phyloP scores from a whole-genome alignment of 2,329 filamentous ascomycete species.

The Stemphylium beticola region DNA sequence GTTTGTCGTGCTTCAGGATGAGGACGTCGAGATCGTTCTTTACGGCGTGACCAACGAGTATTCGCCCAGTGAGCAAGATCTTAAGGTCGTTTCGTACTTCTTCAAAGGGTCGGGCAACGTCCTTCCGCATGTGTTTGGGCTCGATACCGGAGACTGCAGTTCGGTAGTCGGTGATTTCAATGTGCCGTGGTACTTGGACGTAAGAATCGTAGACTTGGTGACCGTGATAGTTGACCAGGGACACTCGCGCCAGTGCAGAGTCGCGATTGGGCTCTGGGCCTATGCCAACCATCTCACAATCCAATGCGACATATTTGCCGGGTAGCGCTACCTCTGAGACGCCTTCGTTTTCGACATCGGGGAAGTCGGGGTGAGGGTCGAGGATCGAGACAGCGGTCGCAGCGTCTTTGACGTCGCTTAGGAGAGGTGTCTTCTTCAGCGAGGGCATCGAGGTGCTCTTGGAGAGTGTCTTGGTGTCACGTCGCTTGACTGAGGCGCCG shows the following conservation, averaged over 20 bases:
- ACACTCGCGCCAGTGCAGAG: conserved; percentile 83
- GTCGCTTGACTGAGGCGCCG: conserved; percentile 42
- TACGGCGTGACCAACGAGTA: conserved; percentile 84
- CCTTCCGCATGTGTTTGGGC: conserved; percentile 70
- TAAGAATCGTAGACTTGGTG: conserved; percentile 93
- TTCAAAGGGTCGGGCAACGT: conserved; percentile 63
- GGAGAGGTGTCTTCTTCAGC: conserved; percentile 55
- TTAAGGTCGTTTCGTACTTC: conserved; percentile 77
- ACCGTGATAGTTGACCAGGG: conserved; percentile 91
- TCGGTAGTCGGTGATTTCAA: conserved; percentile 86
- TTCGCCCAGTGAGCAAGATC: conserved; percentile 69
- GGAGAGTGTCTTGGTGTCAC: conserved; percentile 53
- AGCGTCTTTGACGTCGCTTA: conserved; percentile 59
- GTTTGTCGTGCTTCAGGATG: conserved; percentile 76
- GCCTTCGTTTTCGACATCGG: conserved; percentile 53
- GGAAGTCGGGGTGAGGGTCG: conserved; percentile 47
- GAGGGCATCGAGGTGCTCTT: conserved; percentile 44
- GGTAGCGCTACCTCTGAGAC: conserved; percentile 65
- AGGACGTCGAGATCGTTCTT: conserved; percentile 78
- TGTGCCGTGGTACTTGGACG: conserved; percentile 70
- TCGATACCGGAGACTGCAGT: conserved; percentile 85
- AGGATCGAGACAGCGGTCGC: conserved; percentile 61
- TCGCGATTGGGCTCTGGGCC: conserved; percentile 67
- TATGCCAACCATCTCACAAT: conserved; percentile 98
- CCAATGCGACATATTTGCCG: conserved; percentile 90